These are phyloP conservation scores for Elongisporangium undulatum DNA, from an alignment of 352 stramenopile species.

Conservation along the genomic window DNA sequence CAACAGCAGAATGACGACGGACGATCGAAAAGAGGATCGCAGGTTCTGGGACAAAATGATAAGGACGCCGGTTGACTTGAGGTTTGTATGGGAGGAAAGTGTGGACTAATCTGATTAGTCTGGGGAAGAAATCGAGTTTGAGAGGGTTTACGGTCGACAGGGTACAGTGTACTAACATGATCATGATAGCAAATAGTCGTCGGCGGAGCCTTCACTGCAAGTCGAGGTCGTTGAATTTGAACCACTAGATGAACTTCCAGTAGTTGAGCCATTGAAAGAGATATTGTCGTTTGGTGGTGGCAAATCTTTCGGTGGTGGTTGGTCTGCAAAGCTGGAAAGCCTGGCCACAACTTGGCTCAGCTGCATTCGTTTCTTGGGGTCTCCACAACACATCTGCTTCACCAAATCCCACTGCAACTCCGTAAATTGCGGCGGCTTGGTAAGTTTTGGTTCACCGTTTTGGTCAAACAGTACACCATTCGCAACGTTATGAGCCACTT, in stretches of 20 bases:
- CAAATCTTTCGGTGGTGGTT: too few species aligned
- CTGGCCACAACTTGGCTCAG: neutral
- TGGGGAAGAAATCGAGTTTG: neutral
- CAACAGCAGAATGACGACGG: neutral
- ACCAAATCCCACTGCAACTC: constrained; percentile 23
- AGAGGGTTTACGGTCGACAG: neutral
- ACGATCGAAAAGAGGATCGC: neutral
- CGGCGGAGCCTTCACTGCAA: too few species aligned
- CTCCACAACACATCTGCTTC: constrained; percentile 16
- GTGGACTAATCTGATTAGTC: neutral
- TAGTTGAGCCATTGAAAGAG: too few species aligned
- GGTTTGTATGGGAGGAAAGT: neutral
- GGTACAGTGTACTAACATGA: neutral
- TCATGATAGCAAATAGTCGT: too few species aligned
- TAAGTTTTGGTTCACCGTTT: too few species aligned
- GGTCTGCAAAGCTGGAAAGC: neutral
- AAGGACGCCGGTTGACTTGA: neutral
- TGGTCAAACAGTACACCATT: too few species aligned
- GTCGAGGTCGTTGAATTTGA: too few species aligned
- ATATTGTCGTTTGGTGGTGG: too few species aligned
- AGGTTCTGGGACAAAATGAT: neutral
- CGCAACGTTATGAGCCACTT: too few species aligned
- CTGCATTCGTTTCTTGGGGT: constrained; percentile 11
- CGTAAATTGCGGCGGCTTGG: constrained; percentile 1
- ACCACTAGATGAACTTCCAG: too few species aligned